Percentiles rank a stretch among this genome's conserved stretches.
Evolutionary conservation across 352 stramenopile species (phyloP).

Genomic region (Phytophthora palmivora): DNA sequence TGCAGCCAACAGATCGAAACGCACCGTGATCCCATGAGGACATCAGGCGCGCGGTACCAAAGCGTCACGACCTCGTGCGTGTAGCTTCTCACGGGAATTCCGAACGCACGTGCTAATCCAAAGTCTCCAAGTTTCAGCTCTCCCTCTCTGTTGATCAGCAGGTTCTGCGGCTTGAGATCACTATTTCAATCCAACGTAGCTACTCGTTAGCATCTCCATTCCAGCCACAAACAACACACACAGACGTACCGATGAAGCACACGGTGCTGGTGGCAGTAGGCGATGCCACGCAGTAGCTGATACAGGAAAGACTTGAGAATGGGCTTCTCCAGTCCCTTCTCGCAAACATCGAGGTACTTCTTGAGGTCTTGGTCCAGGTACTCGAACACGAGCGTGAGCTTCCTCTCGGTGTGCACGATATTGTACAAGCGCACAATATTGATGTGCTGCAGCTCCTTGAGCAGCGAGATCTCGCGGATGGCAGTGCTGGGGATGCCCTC

Average conservation of each 20-base stretch:
- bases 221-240: neutral
- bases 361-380: constrained; percentile 99
- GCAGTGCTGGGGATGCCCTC: constrained; percentile 98
- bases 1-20: constrained; percentile 17
- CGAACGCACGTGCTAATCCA: constrained; percentile 99
- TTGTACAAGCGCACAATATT: constrained; percentile 99
- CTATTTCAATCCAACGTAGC: constrained; percentile 66
- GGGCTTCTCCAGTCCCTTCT: constrained; percentile 95
- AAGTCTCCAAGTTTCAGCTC: constrained; percentile 99
- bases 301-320: constrained; percentile 98
- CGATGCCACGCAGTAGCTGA: constrained; percentile 98
- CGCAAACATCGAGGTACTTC: constrained; percentile 99
- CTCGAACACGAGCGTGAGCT: constrained; percentile 99
- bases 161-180: constrained; percentile 99
- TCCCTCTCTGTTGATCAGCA: constrained; percentile 98
- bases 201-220: constrained; percentile 6
- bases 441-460: constrained; percentile 97
- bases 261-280: constrained; percentile 99
- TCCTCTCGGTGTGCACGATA: constrained; percentile 99
- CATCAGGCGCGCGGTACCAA: constrained; percentile 99
- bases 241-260: constrained; percentile 88
- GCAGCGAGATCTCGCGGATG: constrained; percentile 98
- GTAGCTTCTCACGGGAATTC: constrained; percentile 97
- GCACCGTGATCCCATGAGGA: constrained; percentile 96
- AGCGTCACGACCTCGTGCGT: constrained; percentile 99